Evolutionary conservation across 345 rosid genomes (phyloP), one percentile per base, ranked within the genome.

Genomic region (Crucihimalaya himalaica): DNA sequence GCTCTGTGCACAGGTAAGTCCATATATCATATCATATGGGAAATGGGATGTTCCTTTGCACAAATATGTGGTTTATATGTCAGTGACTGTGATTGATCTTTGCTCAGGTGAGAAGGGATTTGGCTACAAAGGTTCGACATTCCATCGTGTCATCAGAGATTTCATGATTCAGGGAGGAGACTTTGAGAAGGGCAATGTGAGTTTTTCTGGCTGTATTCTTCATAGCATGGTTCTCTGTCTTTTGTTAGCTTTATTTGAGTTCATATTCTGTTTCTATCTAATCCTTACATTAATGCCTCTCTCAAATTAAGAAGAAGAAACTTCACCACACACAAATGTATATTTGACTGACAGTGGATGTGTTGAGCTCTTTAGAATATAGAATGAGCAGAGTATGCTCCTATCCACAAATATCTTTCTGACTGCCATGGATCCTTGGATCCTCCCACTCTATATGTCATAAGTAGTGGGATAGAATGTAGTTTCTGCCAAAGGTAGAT

Each of bases 91-190:
- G 20, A 46, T 39, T 32, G 25, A 48, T 79, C 32, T 74, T 57
- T 59, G 48, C 52, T 77, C 64, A 95, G 98, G 99, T 59, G 99
- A 96, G 74, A 96, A 90, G 71, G 97, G 99, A n/a, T 96, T 92
- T 55, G 98, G 99, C 4, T 96, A 79, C 82, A 96, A 90, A 66
- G 86, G 85, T 68, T 92, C 93, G 1, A 23, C 86, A 0, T 84
- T 96, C 66, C 99, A 96, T 73, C 98, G 99, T 52, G 97, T 92
- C 57, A 96, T 96, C 74, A 88, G 81, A 64, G 98, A 96, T 85
- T 95, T 92, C 83, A 89, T 95, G 99, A 95, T 95, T 79, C 99
- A 92, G 73, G 99, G 99, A 74, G 99, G 99, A 18, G 98, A 96
- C 77, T 96, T 92, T 55, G 99, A 96, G 40, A 90, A 90, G 74